Evolutionary conservation across 2,329 filamentous ascomycete genomes (phyloP).

Genomic region (Blastomyces gilchristii): DNA sequence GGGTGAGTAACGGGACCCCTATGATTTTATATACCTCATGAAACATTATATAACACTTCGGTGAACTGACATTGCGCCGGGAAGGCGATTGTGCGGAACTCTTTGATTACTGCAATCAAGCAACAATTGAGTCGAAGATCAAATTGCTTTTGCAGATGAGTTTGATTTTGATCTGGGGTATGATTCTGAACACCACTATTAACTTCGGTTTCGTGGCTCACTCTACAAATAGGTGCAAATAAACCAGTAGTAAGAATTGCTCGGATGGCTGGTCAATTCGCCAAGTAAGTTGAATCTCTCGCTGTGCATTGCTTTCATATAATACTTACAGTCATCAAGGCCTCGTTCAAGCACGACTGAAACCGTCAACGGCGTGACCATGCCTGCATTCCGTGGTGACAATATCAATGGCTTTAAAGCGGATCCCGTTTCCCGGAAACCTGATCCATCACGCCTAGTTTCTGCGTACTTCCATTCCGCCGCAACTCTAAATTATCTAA

Average conservation of each 20-base stretch:
- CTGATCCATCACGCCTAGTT: slow-evolving; percentile 76
- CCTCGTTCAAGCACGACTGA: slow-evolving; percentile 84
- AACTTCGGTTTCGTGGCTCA: slow-evolving; percentile 5
- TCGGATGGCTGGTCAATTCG: slow-evolving; percentile 94
- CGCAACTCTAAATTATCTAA: slow-evolving; percentile 86
- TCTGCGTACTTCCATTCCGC: slow-evolving; percentile 93
- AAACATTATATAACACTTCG: neutral
- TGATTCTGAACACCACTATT: slow-evolving; percentile 35
- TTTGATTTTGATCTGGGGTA: slow-evolving; percentile 80
- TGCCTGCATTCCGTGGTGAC: slow-evolving; percentile 87
- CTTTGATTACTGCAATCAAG: slow-evolving; percentile 88
- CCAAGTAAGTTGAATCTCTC: slow-evolving; percentile 46
- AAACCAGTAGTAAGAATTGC: slow-evolving; percentile 86
- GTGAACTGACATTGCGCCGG: neutral
- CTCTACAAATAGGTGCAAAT: slow-evolving; percentile 39
- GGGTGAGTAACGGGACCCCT: slow-evolving; percentile 37
- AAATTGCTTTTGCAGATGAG: slow-evolving; percentile 97
- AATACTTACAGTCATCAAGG: slow-evolving; percentile 19
- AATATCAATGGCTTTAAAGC: slow-evolving; percentile 78
- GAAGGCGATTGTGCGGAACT: slow-evolving; percentile 79
- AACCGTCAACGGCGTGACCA: slow-evolving; percentile 64
- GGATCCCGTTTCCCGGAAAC: slow-evolving; percentile 57
- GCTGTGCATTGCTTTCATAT: neutral
- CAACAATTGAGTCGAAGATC: slow-evolving; percentile 88
- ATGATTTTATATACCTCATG: neutral